Conservation (phyloP, 2,329 filamentous ascomycete genomes). For the Pseudopithomyces chartarum region DNA sequence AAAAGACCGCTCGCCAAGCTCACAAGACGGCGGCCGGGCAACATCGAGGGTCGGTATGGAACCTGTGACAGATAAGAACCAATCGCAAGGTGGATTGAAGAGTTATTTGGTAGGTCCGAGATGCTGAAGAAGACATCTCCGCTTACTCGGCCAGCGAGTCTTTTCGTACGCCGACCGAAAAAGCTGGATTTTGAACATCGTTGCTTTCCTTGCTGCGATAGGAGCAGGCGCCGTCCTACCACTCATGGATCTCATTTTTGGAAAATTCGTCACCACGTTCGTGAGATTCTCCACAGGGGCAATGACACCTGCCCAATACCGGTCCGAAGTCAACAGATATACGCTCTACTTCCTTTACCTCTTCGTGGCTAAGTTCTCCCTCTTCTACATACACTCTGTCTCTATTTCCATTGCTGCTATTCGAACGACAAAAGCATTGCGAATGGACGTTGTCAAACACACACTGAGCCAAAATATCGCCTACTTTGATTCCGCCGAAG, state of each 20-base stretch:
- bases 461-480: conserved; percentile 59
- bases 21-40: conserved; percentile 9
- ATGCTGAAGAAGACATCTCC: background rate
- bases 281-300: conserved; percentile 48
- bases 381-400: conserved; percentile 59
- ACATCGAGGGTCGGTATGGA: conserved; percentile 1
- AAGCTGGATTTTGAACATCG: conserved; percentile 37
- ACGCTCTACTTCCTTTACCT: conserved; percentile 71
- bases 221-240: conserved; percentile 53
- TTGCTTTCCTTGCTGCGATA: conserved; percentile 45
- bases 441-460: conserved; percentile 67
- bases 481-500: conserved; percentile 77
- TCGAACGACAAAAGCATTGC: conserved; percentile 54
- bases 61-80: conserved; percentile 11
- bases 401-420: conserved; percentile 57
- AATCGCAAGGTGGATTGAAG: conserved; percentile 24
- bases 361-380: conserved; percentile 68
- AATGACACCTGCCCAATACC: conserved; percentile 41
- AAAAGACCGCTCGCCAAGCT: background rate
- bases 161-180: conserved; percentile 41
- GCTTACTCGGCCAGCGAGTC: conserved; percentile 33
- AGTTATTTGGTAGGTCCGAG: conserved; percentile 29
- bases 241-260: conserved; percentile 59
- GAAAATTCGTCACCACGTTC: conserved; percentile 54
- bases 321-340: conserved; percentile 44